phyloP scores from a whole-genome alignment of 495 filamentous ascomycete species.

The Rostrohypoxylon terebratum region DNA sequence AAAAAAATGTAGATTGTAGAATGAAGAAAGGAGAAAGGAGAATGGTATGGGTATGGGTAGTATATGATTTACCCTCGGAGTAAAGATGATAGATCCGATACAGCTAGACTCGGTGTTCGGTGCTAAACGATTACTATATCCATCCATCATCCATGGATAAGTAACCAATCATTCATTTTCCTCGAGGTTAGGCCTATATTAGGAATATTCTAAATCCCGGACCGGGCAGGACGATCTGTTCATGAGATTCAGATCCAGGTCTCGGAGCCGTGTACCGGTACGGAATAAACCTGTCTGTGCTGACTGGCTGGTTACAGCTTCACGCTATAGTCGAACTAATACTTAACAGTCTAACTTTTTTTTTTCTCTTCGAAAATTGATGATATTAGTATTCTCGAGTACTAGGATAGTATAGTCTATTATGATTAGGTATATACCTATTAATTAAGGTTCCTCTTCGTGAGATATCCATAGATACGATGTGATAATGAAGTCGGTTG shows the following conservation, averaged over 20 bases:
- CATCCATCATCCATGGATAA: neutral
- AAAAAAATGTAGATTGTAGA: neutral
- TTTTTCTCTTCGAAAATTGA: neutral
- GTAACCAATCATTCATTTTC: no score
- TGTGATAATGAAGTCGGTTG: neutral
- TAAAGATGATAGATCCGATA: slow-evolving; percentile 1
- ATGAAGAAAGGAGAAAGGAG: neutral
- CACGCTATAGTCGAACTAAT: neutral
- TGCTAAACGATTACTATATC: slow-evolving; percentile 8
- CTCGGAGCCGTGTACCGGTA: no score
- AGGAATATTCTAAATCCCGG: slow-evolving; percentile 3
- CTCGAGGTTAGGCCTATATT: no score
- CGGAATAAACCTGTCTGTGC: neutral
- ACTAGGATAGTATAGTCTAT: neutral
- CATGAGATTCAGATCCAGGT: neutral
- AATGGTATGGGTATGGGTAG: neutral
- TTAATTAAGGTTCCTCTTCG: no score
- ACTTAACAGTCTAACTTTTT: neutral
- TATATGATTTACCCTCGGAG: slow-evolving; percentile 17
- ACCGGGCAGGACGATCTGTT: neutral
- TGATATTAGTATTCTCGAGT: neutral
- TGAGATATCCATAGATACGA: neutral
- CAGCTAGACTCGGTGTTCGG: slow-evolving; percentile 21
- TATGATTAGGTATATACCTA: no score
- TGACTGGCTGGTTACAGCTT: neutral